Conservation (phyloP, 1,284 basidiomycete genomes). For the Pseudomicrostroma phylloplanum region DNA sequence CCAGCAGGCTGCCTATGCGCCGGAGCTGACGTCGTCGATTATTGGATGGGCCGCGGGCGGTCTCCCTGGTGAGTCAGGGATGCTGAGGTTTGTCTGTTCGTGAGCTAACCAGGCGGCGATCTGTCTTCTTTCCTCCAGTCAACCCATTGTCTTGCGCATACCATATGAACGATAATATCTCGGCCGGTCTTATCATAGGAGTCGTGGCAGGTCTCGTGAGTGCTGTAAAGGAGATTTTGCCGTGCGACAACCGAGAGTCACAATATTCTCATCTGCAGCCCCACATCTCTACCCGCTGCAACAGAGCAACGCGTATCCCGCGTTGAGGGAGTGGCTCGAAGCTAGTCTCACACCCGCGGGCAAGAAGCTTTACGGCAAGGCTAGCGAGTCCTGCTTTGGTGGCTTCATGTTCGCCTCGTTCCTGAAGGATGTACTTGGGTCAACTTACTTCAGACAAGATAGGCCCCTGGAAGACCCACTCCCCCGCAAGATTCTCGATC, state of each 20-base stretch:
- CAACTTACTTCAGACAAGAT: not conserved
- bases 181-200: not conserved
- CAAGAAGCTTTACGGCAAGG: not conserved
- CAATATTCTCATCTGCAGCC: not conserved
- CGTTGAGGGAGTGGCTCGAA: not conserved
- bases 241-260: not conserved
- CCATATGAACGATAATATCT: not conserved
- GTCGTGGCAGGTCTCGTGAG: not conserved
- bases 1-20: not conserved
- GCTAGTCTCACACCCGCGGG: not conserved
- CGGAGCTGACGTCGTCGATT: not conserved
- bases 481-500: not conserved
- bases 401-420: slow-evolving; percentile 4
- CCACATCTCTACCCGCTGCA: not conserved
- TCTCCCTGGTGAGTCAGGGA: not conserved
- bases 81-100: not conserved
- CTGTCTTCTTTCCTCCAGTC: no score
- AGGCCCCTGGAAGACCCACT: not conserved
- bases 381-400: not conserved
- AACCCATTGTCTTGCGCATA: not conserved
- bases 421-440: not conserved
- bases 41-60: not conserved
- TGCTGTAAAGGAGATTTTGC: not conserved
- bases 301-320: slow-evolving; percentile 1
- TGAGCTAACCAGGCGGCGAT: no score